Evolutionary conservation across 306 rosid genomes (phyloP).

Genomic region (Geum urbanum): DNA sequence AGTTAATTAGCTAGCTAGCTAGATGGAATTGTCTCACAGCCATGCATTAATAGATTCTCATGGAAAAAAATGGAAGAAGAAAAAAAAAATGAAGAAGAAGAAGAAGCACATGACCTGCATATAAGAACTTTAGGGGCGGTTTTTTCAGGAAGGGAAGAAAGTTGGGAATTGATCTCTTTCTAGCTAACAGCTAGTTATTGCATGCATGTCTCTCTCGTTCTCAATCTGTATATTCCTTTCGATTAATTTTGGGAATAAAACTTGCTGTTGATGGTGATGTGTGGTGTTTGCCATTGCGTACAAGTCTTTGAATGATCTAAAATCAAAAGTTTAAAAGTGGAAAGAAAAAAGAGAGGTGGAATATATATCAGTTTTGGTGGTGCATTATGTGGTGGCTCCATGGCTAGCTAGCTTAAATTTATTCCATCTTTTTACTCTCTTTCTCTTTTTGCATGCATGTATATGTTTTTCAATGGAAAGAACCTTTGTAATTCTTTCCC

Average conservation of each 20-base stretch:
- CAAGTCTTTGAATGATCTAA: constrained; percentile 21
- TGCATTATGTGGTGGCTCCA: constrained; percentile 19
- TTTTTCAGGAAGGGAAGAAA: not conserved
- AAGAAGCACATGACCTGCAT: not conserved
- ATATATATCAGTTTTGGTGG: constrained; percentile 38
- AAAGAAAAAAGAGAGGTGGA: constrained; percentile 29
- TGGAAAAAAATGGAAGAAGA: not conserved
- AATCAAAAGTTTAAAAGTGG: constrained; percentile 41
- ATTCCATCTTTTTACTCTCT: constrained; percentile 26
- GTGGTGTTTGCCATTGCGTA: constrained; percentile 42
- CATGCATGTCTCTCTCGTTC: constrained; percentile 31
- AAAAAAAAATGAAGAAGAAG: not conserved
- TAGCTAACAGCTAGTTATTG: too few relatives aligned
- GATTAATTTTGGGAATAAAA: constrained; percentile 31
- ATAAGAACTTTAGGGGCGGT: not conserved
- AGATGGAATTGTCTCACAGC: not conserved
- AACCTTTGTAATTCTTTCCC: constrained; percentile 17
- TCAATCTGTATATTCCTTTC: constrained; percentile 41
- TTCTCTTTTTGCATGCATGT: not conserved
- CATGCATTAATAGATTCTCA: not conserved
- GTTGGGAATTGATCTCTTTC: not conserved
- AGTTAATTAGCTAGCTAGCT: not conserved
- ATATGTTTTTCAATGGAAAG: not conserved
- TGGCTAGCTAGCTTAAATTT: not conserved
- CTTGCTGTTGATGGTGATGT: constrained; percentile 29